Percentiles rank a stretch among this genome's conserved stretches.
Evolutionary conservation across 345 rosid genomes (phyloP).

Genomic region (Eucalyptus albens): DNA sequence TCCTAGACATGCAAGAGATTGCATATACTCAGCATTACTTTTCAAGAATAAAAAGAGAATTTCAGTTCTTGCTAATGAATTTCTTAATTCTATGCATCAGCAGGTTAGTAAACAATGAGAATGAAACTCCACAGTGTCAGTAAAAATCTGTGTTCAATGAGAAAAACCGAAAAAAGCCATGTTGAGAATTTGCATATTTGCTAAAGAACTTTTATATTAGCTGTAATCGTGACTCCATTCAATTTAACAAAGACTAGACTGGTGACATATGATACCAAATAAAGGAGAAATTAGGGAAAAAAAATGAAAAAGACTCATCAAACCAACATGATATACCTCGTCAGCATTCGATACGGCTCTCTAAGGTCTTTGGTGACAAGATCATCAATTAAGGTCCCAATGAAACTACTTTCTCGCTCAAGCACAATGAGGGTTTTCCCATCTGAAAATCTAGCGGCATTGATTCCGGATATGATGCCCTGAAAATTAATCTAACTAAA

Average conservation of each 20-base stretch:
- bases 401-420: slow-evolving; percentile 94
- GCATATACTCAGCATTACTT: neutral
- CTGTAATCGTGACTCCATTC: neutral
- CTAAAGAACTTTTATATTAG: neutral
- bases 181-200: neutral
- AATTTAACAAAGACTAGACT: neutral
- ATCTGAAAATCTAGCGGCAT: slow-evolving; percentile 85
- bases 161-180: neutral
- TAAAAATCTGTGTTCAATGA: neutral
- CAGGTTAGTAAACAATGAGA: neutral
- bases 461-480: slow-evolving; percentile 94
- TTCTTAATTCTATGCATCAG: neutral
- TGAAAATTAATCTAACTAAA: neutral
- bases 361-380: slow-evolving; percentile 92
- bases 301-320: neutral
- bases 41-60: neutral
- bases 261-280: neutral
- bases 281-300: neutral
- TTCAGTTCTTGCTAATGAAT: neutral
- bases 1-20: neutral
- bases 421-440: slow-evolving; percentile 79
- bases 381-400: slow-evolving; percentile 91
- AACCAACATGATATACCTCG: slow-evolving; percentile 35
- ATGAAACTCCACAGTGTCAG: neutral
- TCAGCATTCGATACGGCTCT: slow-evolving; percentile 96